Evolutionary conservation across 495 filamentous ascomycete genomes (phyloP), one percentile per base, ranked within the genome.

Genomic region (Penicillium daleae): DNA sequence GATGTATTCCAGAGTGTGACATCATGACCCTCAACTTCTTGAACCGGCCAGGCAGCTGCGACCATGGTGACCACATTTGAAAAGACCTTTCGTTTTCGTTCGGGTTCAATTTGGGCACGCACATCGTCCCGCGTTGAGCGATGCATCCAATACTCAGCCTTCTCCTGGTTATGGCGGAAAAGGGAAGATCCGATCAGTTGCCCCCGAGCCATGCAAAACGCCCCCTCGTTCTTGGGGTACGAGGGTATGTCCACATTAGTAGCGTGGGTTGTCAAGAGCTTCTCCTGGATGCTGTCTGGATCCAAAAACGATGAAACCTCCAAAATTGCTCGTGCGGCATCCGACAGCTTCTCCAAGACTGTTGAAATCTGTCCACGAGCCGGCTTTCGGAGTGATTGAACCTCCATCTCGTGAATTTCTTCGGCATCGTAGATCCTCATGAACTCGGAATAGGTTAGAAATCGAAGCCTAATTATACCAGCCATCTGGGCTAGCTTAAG

Each of bases 401-500:
- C 35, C 35, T 39, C 35, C 35, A 39, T 39, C 35, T 39, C 19
- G 22, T 27, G 48, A 12, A 51, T 51, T 27, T 51, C 48, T 6
- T 22, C 48, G 24, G 48, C 48, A 51, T 51, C 48, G 48, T 51
- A 51, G 24, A 51, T n/a, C 24, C 48, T 51, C 52, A 55, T 55
- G 13, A 32, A 55, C 27, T 13, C 12, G 12, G 50, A 29, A n/a
- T 57, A 22, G 48, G 48, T 31, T 44, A 51, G 24, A 51, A 51
- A 51, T n/a, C 24, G n/a, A 22, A 51, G 48, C 48, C 48, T 51
- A 29, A 51, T 51, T 27, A 51, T 51, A 22, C 48, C 55, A 27
- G 33, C 37, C 55, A 46, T 29, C 24, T 27, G 35, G 35, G 35
- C 35, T 10, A 39, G 35, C 35, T 10, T 17, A 39, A 39, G 35